Percentiles rank a stretch among this genome's conserved stretches.
Conservation (phyloP, 1,284 basidiomycete genomes). For the Abortiporus biennis region DNA sequence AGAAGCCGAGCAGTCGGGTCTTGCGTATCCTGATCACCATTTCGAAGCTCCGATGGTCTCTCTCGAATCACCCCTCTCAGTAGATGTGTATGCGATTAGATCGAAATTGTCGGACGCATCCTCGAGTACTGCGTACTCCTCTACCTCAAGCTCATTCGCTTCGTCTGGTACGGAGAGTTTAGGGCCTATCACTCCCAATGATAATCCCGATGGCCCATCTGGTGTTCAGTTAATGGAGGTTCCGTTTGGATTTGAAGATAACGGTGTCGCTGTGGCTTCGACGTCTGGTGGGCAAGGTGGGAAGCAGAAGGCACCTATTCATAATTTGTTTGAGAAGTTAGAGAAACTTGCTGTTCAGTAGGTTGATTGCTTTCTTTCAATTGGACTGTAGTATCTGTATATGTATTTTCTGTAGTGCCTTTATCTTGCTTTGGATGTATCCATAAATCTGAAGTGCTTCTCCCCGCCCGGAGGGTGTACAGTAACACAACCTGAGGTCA, state of each 20-base stretch:
- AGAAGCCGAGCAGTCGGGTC: background rate
- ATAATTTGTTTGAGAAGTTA: background rate
- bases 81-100: background rate
- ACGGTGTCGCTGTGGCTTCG: background rate
- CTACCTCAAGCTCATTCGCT: background rate
- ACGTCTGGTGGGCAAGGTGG: background rate
- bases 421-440: no score
- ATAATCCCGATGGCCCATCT: background rate
- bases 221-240: background rate
- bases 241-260: background rate
- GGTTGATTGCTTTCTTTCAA: conserved; percentile 56
- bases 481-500: no score
- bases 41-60: background rate
- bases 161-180: background rate
- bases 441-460: no score
- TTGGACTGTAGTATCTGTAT: conserved; percentile 59
- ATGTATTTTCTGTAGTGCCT: no score
- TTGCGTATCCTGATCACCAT: background rate
- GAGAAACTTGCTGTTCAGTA: background rate
- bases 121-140: background rate
- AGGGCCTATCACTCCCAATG: background rate
- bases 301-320: background rate
- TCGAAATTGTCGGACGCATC: background rate
- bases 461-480: no score
- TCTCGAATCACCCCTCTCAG: background rate